Base-by-base conservation (phyloP, 1,139 yeast genomes). In the Petasospora fabianii region DNA sequence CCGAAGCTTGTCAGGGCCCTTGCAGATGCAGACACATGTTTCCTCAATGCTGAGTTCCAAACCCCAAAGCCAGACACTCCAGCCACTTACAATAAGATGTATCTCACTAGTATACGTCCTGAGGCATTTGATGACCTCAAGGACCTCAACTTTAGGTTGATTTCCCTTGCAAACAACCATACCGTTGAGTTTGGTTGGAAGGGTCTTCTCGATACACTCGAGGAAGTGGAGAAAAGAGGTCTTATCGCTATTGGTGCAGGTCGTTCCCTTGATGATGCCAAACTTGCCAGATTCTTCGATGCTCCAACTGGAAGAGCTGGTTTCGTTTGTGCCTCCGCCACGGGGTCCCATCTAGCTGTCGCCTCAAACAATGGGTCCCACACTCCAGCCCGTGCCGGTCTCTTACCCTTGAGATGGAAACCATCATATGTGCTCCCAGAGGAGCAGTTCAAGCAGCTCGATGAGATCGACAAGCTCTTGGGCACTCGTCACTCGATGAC, bases 21-120 rank as follows among this genome's bases (percentile, higher is more conserved):
- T 13, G 29, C 39, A 10, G 43, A 39, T 16, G 38, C 54, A n/a
- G 58, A 54, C 38, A 53, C 50, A 5, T 46, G 46, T 22, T 51
- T 53, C 38, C 49, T 45, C 16, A 54, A 54, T 40, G 55, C 55
- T 4, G 58, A 54, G 42, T 53, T 54, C 42, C 52, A 54, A 20
- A 46, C 53, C 13, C 57, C 58, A 17, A 48, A 53, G 35, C 39
- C 50, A 6, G 51, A 46, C 10, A 39, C 49, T 20, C 54, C 56
- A 4, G 47, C 56, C 8, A 51, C 54, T 3, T 51, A 51, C 32
- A 54, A 51, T 24, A 47, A 54, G 46, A 39, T 44, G 16, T 54
- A 53, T 39, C 42, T 48, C 27, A 54, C 57, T 17, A 44, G 55
- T 16, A 53, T 54, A n/a, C 44, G 38, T n/a, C 53, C 53, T 21